Percentiles rank a stretch among this genome's conserved stretches.
Evolutionary conservation across 106 monocot genomes (phyloP).

Genomic region (Triglochin maritima): DNA sequence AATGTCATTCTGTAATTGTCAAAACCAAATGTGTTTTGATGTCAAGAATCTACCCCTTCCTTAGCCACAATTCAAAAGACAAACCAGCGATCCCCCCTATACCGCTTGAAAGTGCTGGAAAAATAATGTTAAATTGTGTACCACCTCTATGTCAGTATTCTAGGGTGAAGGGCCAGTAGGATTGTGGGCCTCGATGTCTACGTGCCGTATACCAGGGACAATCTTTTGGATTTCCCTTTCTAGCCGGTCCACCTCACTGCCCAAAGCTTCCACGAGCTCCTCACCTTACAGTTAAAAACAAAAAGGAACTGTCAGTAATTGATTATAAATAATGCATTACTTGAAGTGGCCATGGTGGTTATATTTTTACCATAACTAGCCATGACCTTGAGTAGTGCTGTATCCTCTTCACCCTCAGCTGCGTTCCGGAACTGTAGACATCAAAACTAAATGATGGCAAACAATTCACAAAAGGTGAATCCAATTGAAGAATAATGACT

Average conservation of each 20-base stretch:
- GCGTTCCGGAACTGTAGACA: conserved; percentile 25
- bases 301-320: not conserved
- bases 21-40: no score
- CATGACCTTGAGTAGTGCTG: conserved; percentile 22
- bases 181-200: conserved; percentile 33
- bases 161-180: conserved; percentile 6
- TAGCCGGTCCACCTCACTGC: conserved; percentile 32
- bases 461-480: not conserved
- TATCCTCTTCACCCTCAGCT: conserved; percentile 8
- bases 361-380: conserved; percentile 17
- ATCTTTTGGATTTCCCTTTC: conserved; percentile 32
- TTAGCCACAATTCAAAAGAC: no score
- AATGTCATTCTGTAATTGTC: no score
- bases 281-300: conserved; percentile 13
- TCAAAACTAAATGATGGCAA: not conserved
- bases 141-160: no score
- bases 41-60: no score
- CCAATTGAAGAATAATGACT: not conserved
- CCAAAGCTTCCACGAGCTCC: conserved; percentile 33
- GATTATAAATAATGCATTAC: not conserved
- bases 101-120: no score
- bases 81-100: no score
- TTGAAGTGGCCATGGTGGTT: not conserved
- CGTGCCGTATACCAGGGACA: conserved; percentile 29
- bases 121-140: no score